A percentile compares a stretch with the other conserved stretches of the same genome.
Evolutionary conservation across 352 stramenopile species (phyloP).

Genomic region (Phytophthora pluvialis): DNA sequence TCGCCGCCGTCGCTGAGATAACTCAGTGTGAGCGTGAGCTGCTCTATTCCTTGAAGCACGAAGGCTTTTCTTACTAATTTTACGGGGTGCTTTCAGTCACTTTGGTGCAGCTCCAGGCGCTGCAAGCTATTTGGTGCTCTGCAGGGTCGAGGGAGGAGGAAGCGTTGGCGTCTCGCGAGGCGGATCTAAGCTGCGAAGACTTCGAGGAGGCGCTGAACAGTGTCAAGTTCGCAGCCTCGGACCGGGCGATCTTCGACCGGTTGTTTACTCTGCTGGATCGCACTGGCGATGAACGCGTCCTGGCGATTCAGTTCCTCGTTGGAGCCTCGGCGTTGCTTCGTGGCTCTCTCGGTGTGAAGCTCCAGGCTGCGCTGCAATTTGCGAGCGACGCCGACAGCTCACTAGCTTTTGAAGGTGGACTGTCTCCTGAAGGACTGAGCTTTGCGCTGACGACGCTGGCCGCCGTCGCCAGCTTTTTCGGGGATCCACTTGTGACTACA

Average conservation of each 20-base stretch:
- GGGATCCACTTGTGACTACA: slow-evolving; percentile 50
- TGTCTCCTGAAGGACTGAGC: slow-evolving; percentile 36
- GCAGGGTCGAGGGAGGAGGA: neutral
- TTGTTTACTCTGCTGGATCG: slow-evolving; percentile 70
- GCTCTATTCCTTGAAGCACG: neutral
- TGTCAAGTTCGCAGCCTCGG: slow-evolving; percentile 48
- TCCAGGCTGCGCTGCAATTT: slow-evolving; percentile 48
- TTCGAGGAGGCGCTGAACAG: slow-evolving; percentile 54
- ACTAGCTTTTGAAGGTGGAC: neutral
- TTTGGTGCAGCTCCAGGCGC: slow-evolving; percentile 42
- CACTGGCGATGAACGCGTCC: slow-evolving; percentile 59
- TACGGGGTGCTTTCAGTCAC: slow-evolving; percentile 35
- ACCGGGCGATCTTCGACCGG: slow-evolving; percentile 57
- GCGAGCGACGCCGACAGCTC: slow-evolving; percentile 7
- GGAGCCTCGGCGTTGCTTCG: slow-evolving; percentile 48
- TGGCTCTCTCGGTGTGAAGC: slow-evolving; percentile 46
- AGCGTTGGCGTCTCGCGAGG: slow-evolving; percentile 20
- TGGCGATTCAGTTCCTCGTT: slow-evolving; percentile 54
- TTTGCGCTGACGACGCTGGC: slow-evolving; percentile 59
- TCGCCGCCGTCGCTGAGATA: slow-evolving; percentile 61
- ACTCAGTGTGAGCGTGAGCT: slow-evolving; percentile 49
- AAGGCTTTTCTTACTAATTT: neutral
- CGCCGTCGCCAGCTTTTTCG: slow-evolving; percentile 59
- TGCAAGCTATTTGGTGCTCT: slow-evolving; percentile 34
- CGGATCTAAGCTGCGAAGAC: slow-evolving; percentile 42